Conservation (phyloP, 2,329 filamentous ascomycete species). For the Cladosporium sp. region DNA sequence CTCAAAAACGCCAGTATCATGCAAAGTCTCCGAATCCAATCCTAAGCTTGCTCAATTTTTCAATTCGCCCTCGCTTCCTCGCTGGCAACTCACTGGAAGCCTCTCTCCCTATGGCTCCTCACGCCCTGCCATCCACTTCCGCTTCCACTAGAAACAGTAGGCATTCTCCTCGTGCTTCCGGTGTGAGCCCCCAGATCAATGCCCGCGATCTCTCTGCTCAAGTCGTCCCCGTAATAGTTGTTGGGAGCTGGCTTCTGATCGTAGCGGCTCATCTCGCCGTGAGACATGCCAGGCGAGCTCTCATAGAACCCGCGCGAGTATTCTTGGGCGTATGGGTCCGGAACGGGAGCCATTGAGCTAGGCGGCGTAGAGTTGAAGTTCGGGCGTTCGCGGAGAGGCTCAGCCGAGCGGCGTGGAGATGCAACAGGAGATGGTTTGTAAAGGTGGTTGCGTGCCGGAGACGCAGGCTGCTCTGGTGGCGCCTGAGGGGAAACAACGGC, state of each 20-base stretch:
- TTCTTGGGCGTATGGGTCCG: slow-evolving; percentile 55
- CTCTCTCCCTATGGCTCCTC: slow-evolving; percentile 35
- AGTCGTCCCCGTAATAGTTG: slow-evolving; percentile 45
- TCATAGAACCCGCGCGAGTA: slow-evolving; percentile 40
- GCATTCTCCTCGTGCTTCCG: slow-evolving; percentile 17
- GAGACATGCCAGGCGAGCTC: slow-evolving; percentile 35
- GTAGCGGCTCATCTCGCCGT: slow-evolving; percentile 26
- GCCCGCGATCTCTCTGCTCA: slow-evolving; percentile 68
- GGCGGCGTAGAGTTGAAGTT: slow-evolving; percentile 41
- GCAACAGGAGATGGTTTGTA: slow-evolving; percentile 56
- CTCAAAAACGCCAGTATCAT: background rate
- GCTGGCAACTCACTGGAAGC: slow-evolving; percentile 26
- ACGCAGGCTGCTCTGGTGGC: slow-evolving; percentile 27
- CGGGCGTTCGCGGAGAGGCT: slow-evolving; percentile 41
- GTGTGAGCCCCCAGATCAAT: slow-evolving; percentile 44
- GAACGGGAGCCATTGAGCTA: slow-evolving; percentile 30
- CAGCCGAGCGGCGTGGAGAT: slow-evolving; percentile 21
- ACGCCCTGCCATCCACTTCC: slow-evolving; percentile 32
- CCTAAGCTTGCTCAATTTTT: background rate
- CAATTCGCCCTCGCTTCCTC: background rate
- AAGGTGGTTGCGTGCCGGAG: slow-evolving; percentile 58
- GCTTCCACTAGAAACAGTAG: slow-evolving; percentile 19
- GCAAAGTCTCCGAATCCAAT: background rate
- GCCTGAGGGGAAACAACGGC: slow-evolving; percentile 37
- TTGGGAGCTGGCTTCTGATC: slow-evolving; percentile 50